These are phyloP conservation scores for Pythium volutum DNA, from an alignment of 352 stramenopile species.

Conservation along the genomic window DNA sequence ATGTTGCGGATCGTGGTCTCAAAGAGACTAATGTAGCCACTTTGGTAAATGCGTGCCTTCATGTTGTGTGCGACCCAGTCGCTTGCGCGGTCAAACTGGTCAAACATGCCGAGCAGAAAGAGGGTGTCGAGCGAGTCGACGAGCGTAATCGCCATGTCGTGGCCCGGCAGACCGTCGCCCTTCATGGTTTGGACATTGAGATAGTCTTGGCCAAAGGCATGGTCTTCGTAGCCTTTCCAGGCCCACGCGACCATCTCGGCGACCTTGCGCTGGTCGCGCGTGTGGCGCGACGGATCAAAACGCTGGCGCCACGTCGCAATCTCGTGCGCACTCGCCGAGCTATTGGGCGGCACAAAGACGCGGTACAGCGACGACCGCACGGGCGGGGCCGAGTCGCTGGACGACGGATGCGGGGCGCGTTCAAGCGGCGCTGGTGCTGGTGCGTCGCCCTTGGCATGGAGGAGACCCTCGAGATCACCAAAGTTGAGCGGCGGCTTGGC, in stretches of 20 bases:
- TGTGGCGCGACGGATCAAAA: conserved; percentile 52
- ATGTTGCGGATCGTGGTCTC: conserved; percentile 80
- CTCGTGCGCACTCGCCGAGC: conserved; percentile 28
- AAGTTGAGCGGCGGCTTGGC: conserved; percentile 4
- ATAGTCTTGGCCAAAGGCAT: conserved; percentile 71
- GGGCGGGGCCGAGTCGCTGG: background rate
- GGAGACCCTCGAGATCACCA: conserved; percentile 8
- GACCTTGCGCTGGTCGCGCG: conserved; percentile 53
- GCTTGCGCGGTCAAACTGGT: conserved; percentile 68
- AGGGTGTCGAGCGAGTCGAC: conserved; percentile 80
- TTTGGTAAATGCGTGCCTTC: conserved; percentile 61
- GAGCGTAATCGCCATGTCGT: conserved; percentile 79
- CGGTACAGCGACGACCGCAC: background rate
- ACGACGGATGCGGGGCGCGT: background rate
- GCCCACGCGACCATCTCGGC: conserved; percentile 68
- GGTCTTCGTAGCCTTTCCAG: conserved; percentile 73
- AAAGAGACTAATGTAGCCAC: conserved; percentile 69
- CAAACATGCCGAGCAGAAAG: conserved; percentile 72
- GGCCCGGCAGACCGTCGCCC: conserved; percentile 45
- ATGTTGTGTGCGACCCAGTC: conserved; percentile 66
- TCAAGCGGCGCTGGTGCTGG: conserved; percentile 13
- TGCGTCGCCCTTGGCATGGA: background rate
- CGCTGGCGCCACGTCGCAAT: conserved; percentile 34
- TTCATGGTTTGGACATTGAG: conserved; percentile 63
- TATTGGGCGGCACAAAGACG: conserved; percentile 28